Conservation (phyloP, 2,329 filamentous ascomycete genomes). For the Scolecobasidium constrictum region DNA sequence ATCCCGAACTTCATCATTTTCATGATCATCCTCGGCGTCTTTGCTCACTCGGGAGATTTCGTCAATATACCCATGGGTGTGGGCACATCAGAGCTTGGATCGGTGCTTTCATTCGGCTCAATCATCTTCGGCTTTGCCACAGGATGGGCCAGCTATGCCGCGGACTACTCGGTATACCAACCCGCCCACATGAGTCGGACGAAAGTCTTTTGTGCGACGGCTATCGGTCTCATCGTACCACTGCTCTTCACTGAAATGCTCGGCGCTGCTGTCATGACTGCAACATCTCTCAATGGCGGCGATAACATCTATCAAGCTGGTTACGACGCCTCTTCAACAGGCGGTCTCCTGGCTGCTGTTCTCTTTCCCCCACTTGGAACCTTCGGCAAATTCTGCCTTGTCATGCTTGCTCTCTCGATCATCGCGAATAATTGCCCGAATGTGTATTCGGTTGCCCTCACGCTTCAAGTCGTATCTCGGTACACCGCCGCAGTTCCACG, state of each 20-base stretch:
- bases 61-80: constrained; percentile 47
- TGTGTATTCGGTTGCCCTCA: constrained; percentile 55
- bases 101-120: constrained; percentile 54
- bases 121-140: constrained; percentile 59
- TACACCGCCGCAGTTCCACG: constrained; percentile 50
- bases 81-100: constrained; percentile 49
- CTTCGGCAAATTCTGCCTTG: constrained; percentile 63
- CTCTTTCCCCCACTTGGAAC: constrained; percentile 51
- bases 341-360: constrained; percentile 56
- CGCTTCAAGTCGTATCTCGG: constrained; percentile 52
- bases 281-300: constrained; percentile 43
- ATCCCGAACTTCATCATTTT: constrained; percentile 64
- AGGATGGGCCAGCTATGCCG: constrained; percentile 64
- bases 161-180: constrained; percentile 75
- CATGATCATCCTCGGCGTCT: constrained; percentile 57
- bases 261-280: constrained; percentile 58
- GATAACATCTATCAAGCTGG: constrained; percentile 45
- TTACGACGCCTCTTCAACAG: constrained; percentile 47
- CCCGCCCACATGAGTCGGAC: constrained; percentile 46
- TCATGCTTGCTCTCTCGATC: constrained; percentile 55
- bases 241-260: constrained; percentile 66
- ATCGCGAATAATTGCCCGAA: constrained; percentile 63
- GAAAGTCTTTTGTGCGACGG: constrained; percentile 60
- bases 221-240: constrained; percentile 56
- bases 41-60: constrained; percentile 57